phyloP scores from a whole-genome alignment of 225 moss, liverwort and hornwort genomes.

The Ulota crispa region DNA sequence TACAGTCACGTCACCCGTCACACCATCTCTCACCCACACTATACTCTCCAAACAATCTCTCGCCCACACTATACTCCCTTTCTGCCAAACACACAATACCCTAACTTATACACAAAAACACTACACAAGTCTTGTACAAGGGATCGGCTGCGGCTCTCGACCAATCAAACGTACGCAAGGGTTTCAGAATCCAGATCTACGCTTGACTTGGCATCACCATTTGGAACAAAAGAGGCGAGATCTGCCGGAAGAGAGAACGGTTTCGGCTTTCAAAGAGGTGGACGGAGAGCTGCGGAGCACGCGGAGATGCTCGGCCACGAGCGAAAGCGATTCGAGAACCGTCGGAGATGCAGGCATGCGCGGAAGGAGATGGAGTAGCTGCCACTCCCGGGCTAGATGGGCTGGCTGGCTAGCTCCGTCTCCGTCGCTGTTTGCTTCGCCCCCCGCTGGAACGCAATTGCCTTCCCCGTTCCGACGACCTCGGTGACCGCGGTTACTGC shows the following conservation, averaged over 20 bases:
- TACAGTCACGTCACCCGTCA: constrained; percentile 10
- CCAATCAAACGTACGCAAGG: not conserved
- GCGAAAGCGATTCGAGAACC: not conserved
- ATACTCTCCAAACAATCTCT: not conserved
- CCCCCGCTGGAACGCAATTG: not conserved
- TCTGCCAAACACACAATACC: not conserved
- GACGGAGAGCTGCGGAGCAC: constrained; percentile 18
- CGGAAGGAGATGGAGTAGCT: constrained; percentile 42
- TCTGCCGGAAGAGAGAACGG: constrained; percentile 14
- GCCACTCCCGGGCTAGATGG: constrained; percentile 18
- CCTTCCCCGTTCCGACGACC: constrained; percentile 13
- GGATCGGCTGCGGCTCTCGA: not conserved
- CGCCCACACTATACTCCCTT: not conserved
- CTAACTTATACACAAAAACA: constrained; percentile 5
- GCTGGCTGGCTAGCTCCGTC: not conserved
- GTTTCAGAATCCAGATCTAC: constrained; percentile 28
- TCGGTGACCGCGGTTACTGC: not conserved
- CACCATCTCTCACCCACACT: constrained; percentile 18
- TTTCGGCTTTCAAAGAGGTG: not conserved
- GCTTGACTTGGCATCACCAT: not conserved
- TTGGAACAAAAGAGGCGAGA: not conserved
- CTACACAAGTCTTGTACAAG: not conserved
- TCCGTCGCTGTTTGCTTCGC: not conserved
- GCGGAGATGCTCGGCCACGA: not conserved
- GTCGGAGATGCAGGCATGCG: not conserved